A percentile compares a stretch with the other conserved stretches of the same genome.
Conservation (phyloP, 106 monocot genomes). For the Phalaenopsis aphrodite region DNA sequence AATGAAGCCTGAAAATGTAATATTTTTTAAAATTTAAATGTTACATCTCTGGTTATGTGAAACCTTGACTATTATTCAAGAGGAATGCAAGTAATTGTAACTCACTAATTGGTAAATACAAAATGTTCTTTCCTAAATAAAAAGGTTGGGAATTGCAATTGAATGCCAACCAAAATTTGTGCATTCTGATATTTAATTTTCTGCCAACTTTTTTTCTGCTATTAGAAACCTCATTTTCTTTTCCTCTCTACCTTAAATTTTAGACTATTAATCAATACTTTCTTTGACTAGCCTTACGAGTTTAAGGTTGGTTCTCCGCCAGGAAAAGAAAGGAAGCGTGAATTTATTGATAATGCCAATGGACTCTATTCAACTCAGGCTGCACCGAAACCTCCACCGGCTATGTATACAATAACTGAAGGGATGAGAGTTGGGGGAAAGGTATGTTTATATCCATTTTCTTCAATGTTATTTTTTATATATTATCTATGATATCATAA, state of each 20-base stretch:
- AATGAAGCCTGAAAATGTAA: too few species aligned
- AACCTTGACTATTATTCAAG: too few species aligned
- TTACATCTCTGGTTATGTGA: too few species aligned
- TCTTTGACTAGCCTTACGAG: constrained; percentile 77
- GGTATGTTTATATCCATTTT: constrained; percentile 23
- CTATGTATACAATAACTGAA: constrained; percentile 71
- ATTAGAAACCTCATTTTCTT: too few species aligned
- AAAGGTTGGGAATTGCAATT: too few species aligned
- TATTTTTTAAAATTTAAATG: too few species aligned
- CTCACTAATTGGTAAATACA: too few species aligned
- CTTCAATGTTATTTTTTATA: not conserved
- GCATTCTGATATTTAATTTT: too few species aligned
- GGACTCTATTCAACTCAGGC: constrained; percentile 93
- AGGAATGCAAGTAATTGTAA: too few species aligned
- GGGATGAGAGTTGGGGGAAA: constrained; percentile 94
- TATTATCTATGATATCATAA: not conserved
- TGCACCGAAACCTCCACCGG: constrained; percentile 84
- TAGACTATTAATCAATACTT: not conserved
- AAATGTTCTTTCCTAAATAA: too few species aligned
- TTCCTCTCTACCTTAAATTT: not conserved
- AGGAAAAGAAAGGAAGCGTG: constrained; percentile 89
- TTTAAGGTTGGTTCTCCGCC: constrained; percentile 76
- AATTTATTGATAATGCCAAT: constrained; percentile 78
- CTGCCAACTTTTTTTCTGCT: too few species aligned
- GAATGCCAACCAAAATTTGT: too few species aligned